phyloP scores from a whole-genome alignment of 257 asterid species.

The Capsicum chinense region DNA sequence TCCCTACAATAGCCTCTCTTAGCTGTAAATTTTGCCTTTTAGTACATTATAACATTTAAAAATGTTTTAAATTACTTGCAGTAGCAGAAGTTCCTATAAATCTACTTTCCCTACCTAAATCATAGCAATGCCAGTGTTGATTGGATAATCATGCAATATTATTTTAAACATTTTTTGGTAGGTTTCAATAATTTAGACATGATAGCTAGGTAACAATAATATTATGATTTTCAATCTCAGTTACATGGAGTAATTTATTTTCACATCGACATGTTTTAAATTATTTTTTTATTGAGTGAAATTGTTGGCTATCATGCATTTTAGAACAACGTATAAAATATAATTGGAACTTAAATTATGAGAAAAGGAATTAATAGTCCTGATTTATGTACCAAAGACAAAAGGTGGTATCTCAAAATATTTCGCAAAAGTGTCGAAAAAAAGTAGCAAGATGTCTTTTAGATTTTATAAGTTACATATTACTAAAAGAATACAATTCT shows the following conservation, averaged over 20 bases:
- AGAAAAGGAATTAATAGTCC: not conserved
- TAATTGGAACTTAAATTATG: not conserved
- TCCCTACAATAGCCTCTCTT: not conserved
- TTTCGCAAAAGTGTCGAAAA: no score
- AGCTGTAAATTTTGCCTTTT: slow-evolving; percentile 26
- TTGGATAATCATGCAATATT: slow-evolving; percentile 7
- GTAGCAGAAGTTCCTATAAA: slow-evolving; percentile 3
- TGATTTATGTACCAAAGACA: not conserved
- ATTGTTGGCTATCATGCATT: not conserved
- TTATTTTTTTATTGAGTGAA: not conserved
- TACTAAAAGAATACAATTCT: no score
- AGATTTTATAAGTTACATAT: no score
- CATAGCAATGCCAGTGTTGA: slow-evolving; percentile 23
- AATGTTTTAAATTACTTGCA: not conserved
- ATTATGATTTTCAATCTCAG: not conserved
- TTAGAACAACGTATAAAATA: not conserved
- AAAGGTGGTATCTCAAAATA: not conserved
- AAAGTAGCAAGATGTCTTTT: no score
- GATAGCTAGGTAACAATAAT: slow-evolving; percentile 8
- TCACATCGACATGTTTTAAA: not conserved
- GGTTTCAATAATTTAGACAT: slow-evolving; percentile 20
- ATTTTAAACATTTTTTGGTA: not conserved
- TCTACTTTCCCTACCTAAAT: slow-evolving; percentile 16
- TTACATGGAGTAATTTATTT: not conserved
- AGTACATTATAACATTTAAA: not conserved